Percentiles rank a stretch among this genome's conserved stretches.
Evolutionary conservation across 495 filamentous ascomycete species (phyloP).

Genomic region (Xylaria telfairii): DNA sequence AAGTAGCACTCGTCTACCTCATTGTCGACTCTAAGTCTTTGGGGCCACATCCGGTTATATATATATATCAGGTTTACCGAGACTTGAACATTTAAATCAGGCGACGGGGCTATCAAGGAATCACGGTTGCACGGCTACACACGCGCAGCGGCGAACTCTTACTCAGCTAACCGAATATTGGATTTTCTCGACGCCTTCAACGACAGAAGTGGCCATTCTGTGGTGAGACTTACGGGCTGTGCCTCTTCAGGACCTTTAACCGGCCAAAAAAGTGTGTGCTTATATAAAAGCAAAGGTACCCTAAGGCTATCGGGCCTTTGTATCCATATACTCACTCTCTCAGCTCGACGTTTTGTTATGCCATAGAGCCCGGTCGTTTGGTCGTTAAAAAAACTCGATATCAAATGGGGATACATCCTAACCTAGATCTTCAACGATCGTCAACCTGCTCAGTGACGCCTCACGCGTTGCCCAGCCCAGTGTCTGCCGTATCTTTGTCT

Average conservation of each 20-base stretch:
- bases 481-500: conserved; percentile 45
- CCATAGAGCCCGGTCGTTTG: conserved; percentile 30
- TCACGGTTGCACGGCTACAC: conserved; percentile 3
- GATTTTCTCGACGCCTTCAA: conserved; percentile 7
- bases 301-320: background rate
- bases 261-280: conserved; percentile 34
- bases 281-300: conserved; percentile 25
- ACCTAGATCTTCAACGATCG: conserved; percentile 52
- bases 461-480: conserved; percentile 52
- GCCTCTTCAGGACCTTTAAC: conserved; percentile 33
- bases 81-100: background rate
- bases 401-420: conserved; percentile 58
- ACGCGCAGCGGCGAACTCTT: background rate
- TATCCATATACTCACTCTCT: conserved; percentile 6
- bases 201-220: conserved; percentile 1
- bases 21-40: background rate
- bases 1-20: background rate
- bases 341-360: conserved; percentile 29
- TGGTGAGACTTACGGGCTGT: conserved; percentile 34
- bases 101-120: conserved; percentile 5
- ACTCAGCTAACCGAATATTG: conserved; percentile 2
- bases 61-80: background rate
- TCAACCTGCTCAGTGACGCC: conserved; percentile 50
- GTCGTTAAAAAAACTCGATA: conserved; percentile 38
- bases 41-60: background rate